Conservation (phyloP, 176 grass and related monocot species). For the Chrysopogon serrulatus region DNA sequence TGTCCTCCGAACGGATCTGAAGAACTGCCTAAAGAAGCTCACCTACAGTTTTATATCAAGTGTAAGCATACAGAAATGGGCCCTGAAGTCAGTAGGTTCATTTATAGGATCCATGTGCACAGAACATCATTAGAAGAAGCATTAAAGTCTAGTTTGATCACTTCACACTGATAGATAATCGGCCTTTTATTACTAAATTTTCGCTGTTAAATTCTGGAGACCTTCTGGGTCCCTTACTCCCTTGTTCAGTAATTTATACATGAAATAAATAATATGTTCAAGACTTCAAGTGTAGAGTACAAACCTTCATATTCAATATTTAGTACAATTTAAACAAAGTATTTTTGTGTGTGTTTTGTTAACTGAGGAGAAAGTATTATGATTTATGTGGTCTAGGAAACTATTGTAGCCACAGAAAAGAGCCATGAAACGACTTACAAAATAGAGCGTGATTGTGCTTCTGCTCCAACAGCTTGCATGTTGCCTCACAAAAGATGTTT, state of each 20-base stretch:
- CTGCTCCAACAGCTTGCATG: constrained; percentile 64
- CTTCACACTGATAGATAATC: neutral
- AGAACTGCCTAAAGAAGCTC: constrained; percentile 81
- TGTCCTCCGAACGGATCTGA: constrained; percentile 62
- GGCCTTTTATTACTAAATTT: neutral
- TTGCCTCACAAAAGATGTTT: constrained; percentile 68
- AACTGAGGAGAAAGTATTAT: neutral
- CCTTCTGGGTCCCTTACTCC: neutral
- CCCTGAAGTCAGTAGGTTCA: neutral
- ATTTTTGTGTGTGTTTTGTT: neutral
- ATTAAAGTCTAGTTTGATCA: neutral
- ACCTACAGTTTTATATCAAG: constrained; percentile 39
- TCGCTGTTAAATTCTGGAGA: neutral
- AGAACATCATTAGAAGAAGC: neutral
- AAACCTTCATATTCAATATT: neutral
- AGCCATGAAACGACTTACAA: constrained; percentile 44
- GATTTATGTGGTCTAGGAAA: neutral
- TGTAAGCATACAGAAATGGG: neutral
- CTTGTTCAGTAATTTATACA: neutral
- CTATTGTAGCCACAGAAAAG: neutral
- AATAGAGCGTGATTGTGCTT: constrained; percentile 49
- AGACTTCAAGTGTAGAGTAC: neutral
- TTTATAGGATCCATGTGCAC: neutral
- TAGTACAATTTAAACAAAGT: neutral
- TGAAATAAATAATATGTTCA: neutral